phyloP scores from a whole-genome alignment of 306 rosid species.

The Lathyrus oleraceus region DNA sequence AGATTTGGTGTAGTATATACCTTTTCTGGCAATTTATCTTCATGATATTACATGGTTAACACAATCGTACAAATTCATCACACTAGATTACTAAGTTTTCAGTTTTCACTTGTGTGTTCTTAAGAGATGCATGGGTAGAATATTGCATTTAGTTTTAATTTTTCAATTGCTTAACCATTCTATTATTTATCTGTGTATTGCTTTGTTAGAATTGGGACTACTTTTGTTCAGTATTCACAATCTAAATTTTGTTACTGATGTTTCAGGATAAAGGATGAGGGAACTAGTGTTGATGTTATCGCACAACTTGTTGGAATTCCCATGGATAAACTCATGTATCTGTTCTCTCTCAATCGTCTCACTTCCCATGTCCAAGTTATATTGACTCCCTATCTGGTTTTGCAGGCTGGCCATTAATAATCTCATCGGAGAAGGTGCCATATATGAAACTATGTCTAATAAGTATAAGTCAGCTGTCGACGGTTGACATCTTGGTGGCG shows the following conservation, averaged over 20 bases:
- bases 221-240: slow-evolving; percentile 15
- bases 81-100: not conserved
- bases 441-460: slow-evolving; percentile 60
- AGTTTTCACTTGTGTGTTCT: not conserved
- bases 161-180: not conserved
- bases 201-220: slow-evolving; percentile 15
- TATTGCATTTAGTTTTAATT: not conserved
- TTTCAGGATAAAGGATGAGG: slow-evolving; percentile 59
- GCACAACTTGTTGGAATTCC: slow-evolving; percentile 59
- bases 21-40: not conserved
- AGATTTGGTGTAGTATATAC: no score
- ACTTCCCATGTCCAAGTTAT: not conserved
- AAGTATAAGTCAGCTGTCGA: slow-evolving; percentile 67
- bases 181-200: not conserved
- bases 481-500: slow-evolving; percentile 51
- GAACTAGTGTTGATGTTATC: slow-evolving; percentile 56
- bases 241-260: slow-evolving; percentile 28
- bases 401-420: slow-evolving; percentile 59
- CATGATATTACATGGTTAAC: not conserved
- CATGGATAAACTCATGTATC: slow-evolving; percentile 60
- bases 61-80: slow-evolving; percentile 14
- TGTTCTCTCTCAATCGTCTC: slow-evolving; percentile 26
- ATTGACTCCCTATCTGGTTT: slow-evolving; percentile 36
- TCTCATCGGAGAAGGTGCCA: slow-evolving; percentile 53
- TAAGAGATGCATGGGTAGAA: slow-evolving; percentile 18